phyloP scores from a whole-genome alignment of 768 basidiomycete species.

The Asterophora parasitica region DNA sequence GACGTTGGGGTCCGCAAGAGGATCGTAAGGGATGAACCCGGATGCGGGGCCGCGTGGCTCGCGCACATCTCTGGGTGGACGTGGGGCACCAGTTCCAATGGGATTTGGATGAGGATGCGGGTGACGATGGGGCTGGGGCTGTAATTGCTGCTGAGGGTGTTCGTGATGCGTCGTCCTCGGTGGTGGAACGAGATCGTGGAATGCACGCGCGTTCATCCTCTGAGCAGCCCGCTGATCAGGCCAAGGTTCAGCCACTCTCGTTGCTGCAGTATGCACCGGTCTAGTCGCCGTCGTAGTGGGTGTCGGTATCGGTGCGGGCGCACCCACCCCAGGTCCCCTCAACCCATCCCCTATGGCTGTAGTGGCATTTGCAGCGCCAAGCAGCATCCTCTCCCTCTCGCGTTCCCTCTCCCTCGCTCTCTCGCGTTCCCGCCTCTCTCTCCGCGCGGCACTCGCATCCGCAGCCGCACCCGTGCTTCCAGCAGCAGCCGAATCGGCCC shows the following conservation, averaged over 20 bases:
- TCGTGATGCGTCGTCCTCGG: neutral
- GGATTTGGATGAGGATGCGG: neutral
- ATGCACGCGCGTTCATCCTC: neutral
- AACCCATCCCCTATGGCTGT: neutral
- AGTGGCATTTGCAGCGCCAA: neutral
- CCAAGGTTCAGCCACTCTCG: neutral
- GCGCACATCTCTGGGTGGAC: neutral
- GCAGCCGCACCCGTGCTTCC: neutral
- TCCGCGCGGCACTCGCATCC: neutral
- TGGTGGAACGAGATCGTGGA: neutral
- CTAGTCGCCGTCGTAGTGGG: neutral
- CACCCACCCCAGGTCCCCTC: conserved; percentile 4
- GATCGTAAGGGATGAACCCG: too few species aligned
- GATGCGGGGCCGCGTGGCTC: neutral
- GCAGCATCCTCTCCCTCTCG: conserved; percentile 3
- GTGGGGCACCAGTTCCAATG: conserved; percentile 9
- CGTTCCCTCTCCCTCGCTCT: conserved; percentile 6
- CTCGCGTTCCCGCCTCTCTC: neutral
- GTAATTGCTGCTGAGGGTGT: neutral
- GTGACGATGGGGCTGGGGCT: neutral
- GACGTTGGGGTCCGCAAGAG: too few species aligned
- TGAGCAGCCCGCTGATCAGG: neutral
- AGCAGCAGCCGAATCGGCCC: neutral
- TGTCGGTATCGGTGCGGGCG: neutral
- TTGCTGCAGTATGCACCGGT: too few species aligned